Base-by-base conservation (phyloP, 257 asterid genomes). In the Primulina eburnea region DNA sequence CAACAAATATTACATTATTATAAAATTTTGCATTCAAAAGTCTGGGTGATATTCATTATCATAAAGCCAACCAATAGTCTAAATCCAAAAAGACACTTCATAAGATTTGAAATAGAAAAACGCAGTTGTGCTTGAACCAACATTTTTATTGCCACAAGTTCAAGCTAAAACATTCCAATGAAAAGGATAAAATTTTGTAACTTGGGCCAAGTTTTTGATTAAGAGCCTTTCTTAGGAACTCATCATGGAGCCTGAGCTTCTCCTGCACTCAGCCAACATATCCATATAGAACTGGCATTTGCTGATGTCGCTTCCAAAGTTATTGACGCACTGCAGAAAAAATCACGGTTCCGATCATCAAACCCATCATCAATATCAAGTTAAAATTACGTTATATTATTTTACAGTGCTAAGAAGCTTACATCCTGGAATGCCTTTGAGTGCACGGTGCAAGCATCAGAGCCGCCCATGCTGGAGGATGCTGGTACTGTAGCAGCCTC, bases 261-360 rank as follows among this genome's bases (percentile, higher is more conserved):
- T 89, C 81, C 76, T 76, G 94, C 96, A 85, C 12, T 89, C 95
- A 32, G 86, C 70, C 80, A 89, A 69, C 96, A 87, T 87, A 59
- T 90, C 96, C 95, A 90, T 90, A 43, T 87, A 90, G 83, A 90
- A 88, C 82, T 90, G 96, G 64, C 95, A 90, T 82, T 87, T 87
- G 88, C 84, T 82, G 76, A 88, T 82, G 88, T 87, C 96, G 29
- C 68, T 88, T 57, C 92, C 92, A 32, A 32, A 88, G 73, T 76
- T 70, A 16, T 81, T 86, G 80, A 90, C 59, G 70, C 96, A 90
- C 96, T 90, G 92, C 88, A 80, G 32, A 65, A 73, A 76, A 75
- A 71, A 60, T 28, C 55, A 64, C 16, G 66, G 73, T 47, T 71
- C 73, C 32, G 57, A 65, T 67, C 62, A 80, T 64, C 28, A 75